A percentile compares a stretch with the other conserved stretches of the same genome.
These are phyloP conservation scores for Acorus gramineus DNA, from an alignment of 106 monocot species.

Conservation along the genomic window DNA sequence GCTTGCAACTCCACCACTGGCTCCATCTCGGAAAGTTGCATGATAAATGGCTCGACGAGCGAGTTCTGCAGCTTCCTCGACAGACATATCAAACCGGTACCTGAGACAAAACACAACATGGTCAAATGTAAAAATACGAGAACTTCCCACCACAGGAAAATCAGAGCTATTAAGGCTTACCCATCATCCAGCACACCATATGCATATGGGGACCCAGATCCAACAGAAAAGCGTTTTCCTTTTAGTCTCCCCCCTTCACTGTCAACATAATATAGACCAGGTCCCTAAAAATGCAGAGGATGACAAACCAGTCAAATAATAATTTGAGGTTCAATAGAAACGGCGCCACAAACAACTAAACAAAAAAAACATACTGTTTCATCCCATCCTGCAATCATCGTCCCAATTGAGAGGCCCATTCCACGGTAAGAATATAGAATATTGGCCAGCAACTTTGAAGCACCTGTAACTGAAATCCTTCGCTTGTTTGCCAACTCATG, in stretches of 20 bases:
- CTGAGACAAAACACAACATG: slow-evolving; percentile 17
- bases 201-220: slow-evolving; percentile 71
- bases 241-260: slow-evolving; percentile 72
- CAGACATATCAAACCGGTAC: slow-evolving; percentile 47
- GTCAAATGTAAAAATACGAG: neutral
- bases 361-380: slow-evolving; percentile 39
- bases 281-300: slow-evolving; percentile 25
- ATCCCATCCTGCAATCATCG: slow-evolving; percentile 99
- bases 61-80: slow-evolving; percentile 74
- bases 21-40: slow-evolving; percentile 74
- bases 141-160: neutral
- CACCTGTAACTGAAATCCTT: slow-evolving; percentile 82
- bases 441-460: slow-evolving; percentile 83
- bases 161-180: slow-evolving; percentile 14
- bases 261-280: slow-evolving; percentile 69
- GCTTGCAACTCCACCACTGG: slow-evolving; percentile 72
- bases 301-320: neutral
- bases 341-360: too few relatives aligned
- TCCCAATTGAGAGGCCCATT: slow-evolving; percentile 83
- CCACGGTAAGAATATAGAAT: slow-evolving; percentile 76
- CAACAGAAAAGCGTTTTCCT: slow-evolving; percentile 62
- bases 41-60: slow-evolving; percentile 70
- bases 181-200: slow-evolving; percentile 66
- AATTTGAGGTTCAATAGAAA: neutral
- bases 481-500: slow-evolving; percentile 89